Evolutionary conservation across 441 rosid species (phyloP).

Genomic region (Populus hybrid): DNA sequence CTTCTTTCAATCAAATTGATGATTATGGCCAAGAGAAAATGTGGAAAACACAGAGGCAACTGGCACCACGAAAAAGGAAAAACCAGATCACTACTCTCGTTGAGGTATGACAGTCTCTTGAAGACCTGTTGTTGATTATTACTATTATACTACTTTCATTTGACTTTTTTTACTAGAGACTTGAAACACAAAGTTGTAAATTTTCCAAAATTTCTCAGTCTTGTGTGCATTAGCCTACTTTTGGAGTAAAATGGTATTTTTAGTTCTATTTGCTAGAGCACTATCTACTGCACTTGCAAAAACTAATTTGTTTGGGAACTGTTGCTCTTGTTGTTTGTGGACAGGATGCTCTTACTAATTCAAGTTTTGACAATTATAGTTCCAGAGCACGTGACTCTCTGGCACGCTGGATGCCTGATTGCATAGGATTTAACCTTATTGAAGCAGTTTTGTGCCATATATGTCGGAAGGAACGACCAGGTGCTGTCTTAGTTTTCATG

Average conservation of each 20-base stretch:
- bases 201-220: not conserved
- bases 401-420: conserved; percentile 89
- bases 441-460: conserved; percentile 97
- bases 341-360: conserved; percentile 90
- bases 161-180: conserved; percentile 9
- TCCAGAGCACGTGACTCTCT: conserved; percentile 89
- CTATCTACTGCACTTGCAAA: not conserved
- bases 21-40: conserved; percentile 98
- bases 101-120: conserved; percentile 57
- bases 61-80: conserved; percentile 48
- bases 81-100: conserved; percentile 61
- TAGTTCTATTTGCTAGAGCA: not conserved
- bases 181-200: not conserved
- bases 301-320: conserved; percentile 5
- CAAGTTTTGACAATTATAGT: conserved; percentile 82
- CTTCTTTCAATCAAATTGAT: conserved; percentile 23
- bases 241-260: not conserved
- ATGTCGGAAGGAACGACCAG: conserved; percentile 92
- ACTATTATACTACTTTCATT: not conserved
- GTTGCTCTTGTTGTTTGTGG: conserved; percentile 11
- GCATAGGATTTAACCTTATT: conserved; percentile 94
- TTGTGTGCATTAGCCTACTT: not conserved
- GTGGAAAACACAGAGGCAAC: conserved; percentile 98
- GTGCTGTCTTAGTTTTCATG: conserved; percentile 95
- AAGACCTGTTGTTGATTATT: not conserved